phyloP scores from a whole-genome alignment of 2,329 filamentous ascomycete species.

The Ophiosphaerella narmari region DNA sequence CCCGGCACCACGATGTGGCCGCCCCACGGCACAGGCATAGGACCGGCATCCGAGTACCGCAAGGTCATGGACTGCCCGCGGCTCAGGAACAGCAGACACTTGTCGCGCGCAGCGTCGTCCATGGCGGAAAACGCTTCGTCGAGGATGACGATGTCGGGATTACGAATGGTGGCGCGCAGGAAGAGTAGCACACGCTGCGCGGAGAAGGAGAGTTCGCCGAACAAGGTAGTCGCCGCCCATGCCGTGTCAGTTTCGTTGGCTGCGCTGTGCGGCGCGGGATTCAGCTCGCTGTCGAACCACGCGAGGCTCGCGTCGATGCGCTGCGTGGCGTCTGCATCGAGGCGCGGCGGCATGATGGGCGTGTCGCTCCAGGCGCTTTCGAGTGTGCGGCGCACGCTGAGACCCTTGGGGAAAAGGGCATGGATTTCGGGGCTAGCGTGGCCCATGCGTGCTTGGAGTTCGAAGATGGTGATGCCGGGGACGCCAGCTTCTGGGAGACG shows the following conservation, averaged over 20 bases:
- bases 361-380: constrained; percentile 92
- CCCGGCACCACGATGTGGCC: constrained; percentile 62
- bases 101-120: constrained; percentile 70
- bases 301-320: constrained; percentile 71
- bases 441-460: constrained; percentile 86
- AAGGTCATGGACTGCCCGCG: constrained; percentile 47
- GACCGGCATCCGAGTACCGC: constrained; percentile 40
- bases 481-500: constrained; percentile 74
- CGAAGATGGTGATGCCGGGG: constrained; percentile 84
- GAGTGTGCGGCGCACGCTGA: constrained; percentile 74
- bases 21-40: constrained; percentile 51
- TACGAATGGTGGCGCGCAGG: constrained; percentile 58
- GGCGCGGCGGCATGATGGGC: constrained; percentile 70
- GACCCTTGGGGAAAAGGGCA: constrained; percentile 80
- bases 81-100: constrained; percentile 79
- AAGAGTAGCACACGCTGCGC: constrained; percentile 86
- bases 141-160: constrained; percentile 55
- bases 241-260: constrained; percentile 17
- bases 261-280: constrained; percentile 49
- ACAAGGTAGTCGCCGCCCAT: constrained; percentile 72
- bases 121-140: constrained; percentile 59
- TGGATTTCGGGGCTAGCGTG: constrained; percentile 95
- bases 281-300: constrained; percentile 82
- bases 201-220: constrained; percentile 77
- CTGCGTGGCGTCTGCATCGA: constrained; percentile 61